Percentiles rank a stretch among this genome's conserved stretches.
Conservation (phyloP, 345 rosid species). For the Draba incana region DNA sequence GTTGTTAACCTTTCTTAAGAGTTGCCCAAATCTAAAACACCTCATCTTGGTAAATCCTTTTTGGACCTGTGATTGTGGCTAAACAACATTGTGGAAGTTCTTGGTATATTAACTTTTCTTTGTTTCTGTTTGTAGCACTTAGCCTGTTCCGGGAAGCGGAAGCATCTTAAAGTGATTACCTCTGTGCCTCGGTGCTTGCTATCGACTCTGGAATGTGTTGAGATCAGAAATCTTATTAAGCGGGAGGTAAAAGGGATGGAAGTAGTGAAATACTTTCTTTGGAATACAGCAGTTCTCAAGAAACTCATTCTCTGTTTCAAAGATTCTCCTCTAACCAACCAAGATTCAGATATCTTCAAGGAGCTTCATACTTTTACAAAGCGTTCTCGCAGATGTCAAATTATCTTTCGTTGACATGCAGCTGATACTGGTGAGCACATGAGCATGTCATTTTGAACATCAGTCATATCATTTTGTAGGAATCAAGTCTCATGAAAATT, state of each 20-base stretch:
- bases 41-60: background rate
- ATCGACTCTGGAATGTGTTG: constrained; percentile 2
- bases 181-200: background rate
- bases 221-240: background rate
- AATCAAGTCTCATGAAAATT: too few species aligned
- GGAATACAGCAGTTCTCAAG: background rate
- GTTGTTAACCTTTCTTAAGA: background rate
- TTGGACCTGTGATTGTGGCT: background rate
- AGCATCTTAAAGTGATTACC: background rate
- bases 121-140: background rate
- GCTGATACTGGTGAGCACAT: too few species aligned
- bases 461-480: too few species aligned
- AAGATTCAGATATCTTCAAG: background rate
- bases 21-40: constrained; percentile 8
- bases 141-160: background rate
- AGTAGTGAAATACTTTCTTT: background rate
- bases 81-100: too few species aligned
- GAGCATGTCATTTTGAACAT: too few species aligned
- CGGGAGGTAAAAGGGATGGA: background rate
- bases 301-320: background rate
- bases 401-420: too few species aligned
- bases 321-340: background rate
- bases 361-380: background rate
- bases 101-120: too few species aligned
- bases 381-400: too few species aligned